Evolutionary conservation across 1,139 yeast genomes (phyloP), one percentile per base, ranked within the genome.

Genomic region (Maudiozyma humilis): DNA sequence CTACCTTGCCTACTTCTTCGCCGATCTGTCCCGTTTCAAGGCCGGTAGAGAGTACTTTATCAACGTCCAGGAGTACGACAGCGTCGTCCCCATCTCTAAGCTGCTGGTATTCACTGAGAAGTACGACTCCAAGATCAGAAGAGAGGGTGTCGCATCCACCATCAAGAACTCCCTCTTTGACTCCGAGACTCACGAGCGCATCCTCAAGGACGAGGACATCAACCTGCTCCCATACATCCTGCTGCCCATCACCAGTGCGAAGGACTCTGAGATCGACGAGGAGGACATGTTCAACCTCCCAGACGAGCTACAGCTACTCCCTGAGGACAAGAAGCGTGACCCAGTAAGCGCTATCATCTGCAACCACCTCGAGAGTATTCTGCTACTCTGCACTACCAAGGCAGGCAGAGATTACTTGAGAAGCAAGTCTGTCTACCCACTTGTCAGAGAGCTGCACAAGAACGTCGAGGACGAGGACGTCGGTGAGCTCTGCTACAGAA

Each of bases 121-220:
- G 56, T 79, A 79, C 55, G 89, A 82, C 52, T 73, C 86, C 17
- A 79, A 78, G 55, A 77, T 79, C 31, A 79, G 97, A 68, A 76
- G 97, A 63, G 89, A 83, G 62, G 97, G 96, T 56, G 91, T 87
- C 41, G 95, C 95, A 1, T 83, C 95, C 2, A 85, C 96, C 4
- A 84, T 91, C 53, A 91, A 91, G 60, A 91, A 91, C 65, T 77
- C 93, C 0, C 69, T 89, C 42, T 91, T 91, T 59, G 96, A 89
- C 59, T 71, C 86, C 2, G 75, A 79, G 37, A 66, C 76, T 36
- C 97, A 91, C 58, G 67, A 68, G 55, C 64, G 63, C 32, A 68
- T 91, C 40, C 64, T 87, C 32, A 68, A 65, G 12, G 82, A 84
- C 54, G 79, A 75, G 41, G 69, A 73, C 16, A 78, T 87, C 47